phyloP scores from a whole-genome alignment of 257 asterid species.

The Lantana camara region DNA sequence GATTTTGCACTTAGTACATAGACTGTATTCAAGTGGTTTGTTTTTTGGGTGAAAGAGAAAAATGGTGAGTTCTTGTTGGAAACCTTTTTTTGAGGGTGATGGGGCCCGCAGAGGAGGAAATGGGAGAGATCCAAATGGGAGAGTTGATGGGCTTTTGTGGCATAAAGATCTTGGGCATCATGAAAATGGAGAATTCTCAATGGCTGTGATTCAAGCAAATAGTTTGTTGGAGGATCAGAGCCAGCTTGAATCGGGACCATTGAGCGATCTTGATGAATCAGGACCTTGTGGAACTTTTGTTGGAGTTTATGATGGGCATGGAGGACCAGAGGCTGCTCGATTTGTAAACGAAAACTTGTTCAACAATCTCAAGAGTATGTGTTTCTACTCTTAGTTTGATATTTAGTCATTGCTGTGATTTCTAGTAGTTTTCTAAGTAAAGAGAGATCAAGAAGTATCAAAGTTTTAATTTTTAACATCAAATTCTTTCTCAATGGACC shows the following conservation, averaged over 20 bases:
- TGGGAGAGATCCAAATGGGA: constrained; percentile 54
- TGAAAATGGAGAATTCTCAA: constrained; percentile 78
- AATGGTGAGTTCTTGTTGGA: constrained; percentile 94
- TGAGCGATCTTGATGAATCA: constrained; percentile 59
- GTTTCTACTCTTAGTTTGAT: constrained; percentile 16
- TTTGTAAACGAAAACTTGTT: constrained; percentile 69
- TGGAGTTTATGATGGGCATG: constrained; percentile 99
- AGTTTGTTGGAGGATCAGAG: constrained; percentile 88
- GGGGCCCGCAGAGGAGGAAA: constrained; percentile 45
- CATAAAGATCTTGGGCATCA: constrained; percentile 82
- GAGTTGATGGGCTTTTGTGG: constrained; percentile 83
- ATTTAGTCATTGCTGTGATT: constrained; percentile 8
- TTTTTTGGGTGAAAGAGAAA: background rate
- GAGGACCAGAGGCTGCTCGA: constrained; percentile 93
- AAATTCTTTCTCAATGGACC: background rate
- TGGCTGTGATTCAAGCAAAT: constrained; percentile 94
- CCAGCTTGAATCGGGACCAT: constrained; percentile 86
- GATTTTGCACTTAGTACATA: constrained; percentile 19
- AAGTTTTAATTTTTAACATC: constrained; percentile 10
- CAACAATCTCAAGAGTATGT: constrained; percentile 82
- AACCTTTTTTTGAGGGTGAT: constrained; percentile 71
- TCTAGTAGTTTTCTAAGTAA: constrained; percentile 3
- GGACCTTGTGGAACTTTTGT: constrained; percentile 89
- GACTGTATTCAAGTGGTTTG: constrained; percentile 23
- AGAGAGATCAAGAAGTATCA: background rate